Percentiles rank a stretch among this genome's conserved stretches.
Conservation (phyloP, 164 flowering plant species). For the Cinnamomum chago region DNA sequence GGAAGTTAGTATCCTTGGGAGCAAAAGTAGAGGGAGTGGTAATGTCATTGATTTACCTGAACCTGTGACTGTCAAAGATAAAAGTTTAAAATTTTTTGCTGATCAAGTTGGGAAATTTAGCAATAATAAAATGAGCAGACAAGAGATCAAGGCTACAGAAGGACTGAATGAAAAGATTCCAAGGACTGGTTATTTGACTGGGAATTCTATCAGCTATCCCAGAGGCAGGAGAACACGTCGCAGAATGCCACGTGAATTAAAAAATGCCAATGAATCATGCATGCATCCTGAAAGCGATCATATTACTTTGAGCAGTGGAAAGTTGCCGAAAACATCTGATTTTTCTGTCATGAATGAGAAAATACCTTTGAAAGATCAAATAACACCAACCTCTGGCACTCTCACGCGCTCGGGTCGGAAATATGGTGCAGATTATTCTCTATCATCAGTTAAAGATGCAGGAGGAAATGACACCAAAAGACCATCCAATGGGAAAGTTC, state of each 20-base stretch:
- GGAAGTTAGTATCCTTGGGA: not conserved
- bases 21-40: not conserved
- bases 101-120: conserved; percentile 10
- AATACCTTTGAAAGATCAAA: not conserved
- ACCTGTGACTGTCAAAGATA: conserved; percentile 6
- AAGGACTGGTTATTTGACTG: not conserved
- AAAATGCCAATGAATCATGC: not conserved
- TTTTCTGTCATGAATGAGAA: conserved; percentile 15
- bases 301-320: not conserved
- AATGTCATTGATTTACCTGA: conserved; percentile 4
- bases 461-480: conserved; percentile 15
- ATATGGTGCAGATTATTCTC: conserved; percentile 7
- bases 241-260: conserved; percentile 13
- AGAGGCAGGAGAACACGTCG: conserved; percentile 36
- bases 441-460: conserved; percentile 15
- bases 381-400: conserved; percentile 4
- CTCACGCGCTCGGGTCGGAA: conserved; percentile 10
- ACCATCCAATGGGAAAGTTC: conserved; percentile 25
- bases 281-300: not conserved
- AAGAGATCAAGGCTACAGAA: conserved; percentile 12
- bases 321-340: not conserved
- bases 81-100: conserved; percentile 4
- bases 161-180: conserved; percentile 5
- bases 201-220: conserved; percentile 21
- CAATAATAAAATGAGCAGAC: conserved; percentile 11